Conservation (phyloP, 2,329 filamentous ascomycete genomes). For the Sphaerulina vaccinii region DNA sequence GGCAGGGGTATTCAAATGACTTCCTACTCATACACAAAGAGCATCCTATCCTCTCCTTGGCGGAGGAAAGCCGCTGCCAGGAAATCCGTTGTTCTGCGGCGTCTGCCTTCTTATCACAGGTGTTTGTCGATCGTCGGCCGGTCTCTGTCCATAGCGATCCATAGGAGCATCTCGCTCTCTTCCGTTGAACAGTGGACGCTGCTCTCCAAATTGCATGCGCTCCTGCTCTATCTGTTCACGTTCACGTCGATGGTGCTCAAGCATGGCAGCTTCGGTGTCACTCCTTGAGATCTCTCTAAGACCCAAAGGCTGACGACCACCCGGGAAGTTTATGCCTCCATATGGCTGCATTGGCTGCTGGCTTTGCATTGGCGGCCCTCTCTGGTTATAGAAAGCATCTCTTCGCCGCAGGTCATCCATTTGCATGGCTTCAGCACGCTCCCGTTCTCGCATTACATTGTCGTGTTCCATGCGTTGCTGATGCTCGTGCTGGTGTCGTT, state of each 20-base stretch:
- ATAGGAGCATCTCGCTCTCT: conserved; percentile 14
- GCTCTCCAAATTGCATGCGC: conserved; percentile 18
- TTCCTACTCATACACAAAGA: background rate
- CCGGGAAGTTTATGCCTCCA: conserved; percentile 2
- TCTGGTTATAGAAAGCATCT: conserved; percentile 3
- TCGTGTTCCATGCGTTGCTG: conserved; percentile 16
- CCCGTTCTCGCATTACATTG: conserved; percentile 8
- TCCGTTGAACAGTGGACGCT: conserved; percentile 15
- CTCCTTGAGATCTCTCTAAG: conserved; percentile 27
- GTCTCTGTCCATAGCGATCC: conserved; percentile 10
- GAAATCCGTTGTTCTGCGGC: conserved; percentile 6
- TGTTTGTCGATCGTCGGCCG: conserved; percentile 5
- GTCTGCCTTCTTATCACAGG: conserved; percentile 12
- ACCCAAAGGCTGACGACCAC: conserved; percentile 6
- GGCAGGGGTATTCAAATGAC: background rate
- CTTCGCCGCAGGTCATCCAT: conserved; percentile 5
- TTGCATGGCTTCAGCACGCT: conserved; percentile 8
- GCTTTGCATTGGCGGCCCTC: background rate
- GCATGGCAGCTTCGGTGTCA: conserved; percentile 27
- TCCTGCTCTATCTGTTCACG: conserved; percentile 21
- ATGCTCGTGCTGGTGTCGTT: conserved; percentile 18
- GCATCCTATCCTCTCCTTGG: conserved; percentile 3
- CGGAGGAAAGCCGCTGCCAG: background rate
- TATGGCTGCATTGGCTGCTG: conserved; percentile 2
- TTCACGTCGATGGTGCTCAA: conserved; percentile 23